A percentile compares a stretch with the other conserved stretches of the same genome.
Conservation (phyloP, 2,329 filamentous ascomycete genomes). For the Epicoccum nigrum region DNA sequence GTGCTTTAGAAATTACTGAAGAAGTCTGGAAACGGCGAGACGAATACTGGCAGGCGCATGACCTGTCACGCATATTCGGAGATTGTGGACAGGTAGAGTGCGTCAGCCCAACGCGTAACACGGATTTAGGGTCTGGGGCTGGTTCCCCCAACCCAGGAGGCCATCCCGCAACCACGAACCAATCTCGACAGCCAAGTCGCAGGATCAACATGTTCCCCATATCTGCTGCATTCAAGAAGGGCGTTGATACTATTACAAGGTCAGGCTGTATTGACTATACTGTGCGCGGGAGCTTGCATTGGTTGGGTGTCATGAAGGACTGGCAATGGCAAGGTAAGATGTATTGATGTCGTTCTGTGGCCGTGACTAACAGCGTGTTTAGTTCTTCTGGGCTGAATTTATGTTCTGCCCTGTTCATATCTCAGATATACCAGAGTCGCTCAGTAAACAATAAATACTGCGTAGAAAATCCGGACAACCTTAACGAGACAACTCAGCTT, state of each 20-base stretch:
- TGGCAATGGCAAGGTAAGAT: conserved; percentile 72
- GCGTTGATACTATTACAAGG: conserved; percentile 38
- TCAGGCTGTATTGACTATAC: conserved; percentile 65
- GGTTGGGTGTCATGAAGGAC: conserved; percentile 72
- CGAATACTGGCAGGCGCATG: conserved; percentile 50
- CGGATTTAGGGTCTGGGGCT: conserved; percentile 15
- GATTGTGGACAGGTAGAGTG: neutral
- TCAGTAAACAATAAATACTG: too few relatives aligned
- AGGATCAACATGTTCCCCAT: conserved; percentile 31
- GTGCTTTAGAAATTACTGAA: conserved; percentile 66
- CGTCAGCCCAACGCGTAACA: conserved; percentile 9
- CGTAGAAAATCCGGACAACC: too few relatives aligned
- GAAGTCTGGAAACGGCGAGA: conserved; percentile 73
- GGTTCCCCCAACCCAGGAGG: conserved; percentile 10
- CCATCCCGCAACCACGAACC: neutral
- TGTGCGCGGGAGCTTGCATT: conserved; percentile 67
- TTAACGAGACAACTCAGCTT: too few relatives aligned
- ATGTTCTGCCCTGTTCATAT: too few relatives aligned
- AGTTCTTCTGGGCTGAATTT: conserved; percentile 10
- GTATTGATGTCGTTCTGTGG: neutral
- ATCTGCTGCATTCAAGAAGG: conserved; percentile 44
- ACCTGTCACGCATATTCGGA: conserved; percentile 7
- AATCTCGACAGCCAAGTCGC: conserved; percentile 1
- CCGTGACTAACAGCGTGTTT: neutral
- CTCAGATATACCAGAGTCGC: too few relatives aligned